phyloP scores from a whole-genome alignment of 106 monocot genomes.

The Allium fistulosum region DNA sequence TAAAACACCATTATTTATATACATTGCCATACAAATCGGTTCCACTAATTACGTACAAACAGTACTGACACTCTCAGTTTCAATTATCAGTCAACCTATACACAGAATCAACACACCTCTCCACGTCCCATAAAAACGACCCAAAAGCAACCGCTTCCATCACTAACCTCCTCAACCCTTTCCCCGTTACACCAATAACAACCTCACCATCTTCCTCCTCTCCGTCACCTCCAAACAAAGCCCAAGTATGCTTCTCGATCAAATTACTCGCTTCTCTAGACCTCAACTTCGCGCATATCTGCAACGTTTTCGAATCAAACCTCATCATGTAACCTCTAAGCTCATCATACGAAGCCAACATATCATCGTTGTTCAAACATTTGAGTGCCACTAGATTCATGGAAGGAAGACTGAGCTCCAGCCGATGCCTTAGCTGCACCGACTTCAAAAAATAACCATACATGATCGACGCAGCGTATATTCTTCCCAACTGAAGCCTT shows the following conservation, averaged over 20 bases:
- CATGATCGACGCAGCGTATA: conserved; percentile 61
- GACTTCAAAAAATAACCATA: conserved; percentile 64
- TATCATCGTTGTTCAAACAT: conserved; percentile 8
- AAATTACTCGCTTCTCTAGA: conserved; percentile 37
- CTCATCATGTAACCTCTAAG: conserved; percentile 47
- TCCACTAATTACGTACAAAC: no score
- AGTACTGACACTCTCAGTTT: not conserved
- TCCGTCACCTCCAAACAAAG: conserved; percentile 25
- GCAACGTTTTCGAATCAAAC: conserved; percentile 37
- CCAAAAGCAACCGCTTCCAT: conserved; percentile 72
- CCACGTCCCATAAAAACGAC: conserved; percentile 59
- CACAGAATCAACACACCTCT: conserved; percentile 36
- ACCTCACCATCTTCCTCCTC: conserved; percentile 9
- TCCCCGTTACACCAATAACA: conserved; percentile 14
- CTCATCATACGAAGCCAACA: conserved; percentile 10
- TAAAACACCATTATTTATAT: no score
- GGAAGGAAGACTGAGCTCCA: conserved; percentile 36
- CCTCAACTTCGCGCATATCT: conserved; percentile 49
- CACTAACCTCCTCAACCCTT: conserved; percentile 47
- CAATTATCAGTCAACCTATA: conserved; percentile 27
- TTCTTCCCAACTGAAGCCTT: conserved; percentile 39
- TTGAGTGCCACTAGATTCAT: conserved; percentile 15
- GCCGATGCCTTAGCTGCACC: conserved; percentile 25
- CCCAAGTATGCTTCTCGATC: conserved; percentile 59
- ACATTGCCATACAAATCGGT: no score